A percentile compares a stretch with the other conserved stretches of the same genome.
Evolutionary conservation across 2,329 filamentous ascomycete genomes (phyloP).

Genomic region (Tolypocladium guangdongense): DNA sequence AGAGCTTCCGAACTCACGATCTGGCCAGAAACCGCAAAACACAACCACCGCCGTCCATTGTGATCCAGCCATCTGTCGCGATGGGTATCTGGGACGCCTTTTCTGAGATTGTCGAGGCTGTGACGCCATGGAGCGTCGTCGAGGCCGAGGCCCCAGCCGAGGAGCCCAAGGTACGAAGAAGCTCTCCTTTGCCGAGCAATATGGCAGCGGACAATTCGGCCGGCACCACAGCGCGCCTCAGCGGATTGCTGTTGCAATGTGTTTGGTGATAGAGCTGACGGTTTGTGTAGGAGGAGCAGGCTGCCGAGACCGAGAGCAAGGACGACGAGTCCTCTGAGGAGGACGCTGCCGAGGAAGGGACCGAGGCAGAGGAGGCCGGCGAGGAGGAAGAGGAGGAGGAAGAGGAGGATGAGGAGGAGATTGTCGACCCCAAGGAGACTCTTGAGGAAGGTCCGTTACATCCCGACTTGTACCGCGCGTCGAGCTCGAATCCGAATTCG

Average conservation of each 20-base stretch:
- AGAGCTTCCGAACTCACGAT: constrained; percentile 29
- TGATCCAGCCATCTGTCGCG: constrained; percentile 28
- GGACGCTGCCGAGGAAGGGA: constrained; percentile 12
- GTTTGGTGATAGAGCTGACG: background rate
- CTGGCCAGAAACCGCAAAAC: constrained; percentile 20
- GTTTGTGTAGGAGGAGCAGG: constrained; percentile 23
- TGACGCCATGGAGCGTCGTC: constrained; percentile 52
- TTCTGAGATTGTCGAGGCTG: constrained; percentile 53
- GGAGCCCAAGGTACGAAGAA: constrained; percentile 42
- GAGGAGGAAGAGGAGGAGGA: constrained; percentile 53
- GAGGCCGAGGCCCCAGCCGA: constrained; percentile 59
- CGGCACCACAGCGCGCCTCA: background rate
- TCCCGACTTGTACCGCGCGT: background rate
- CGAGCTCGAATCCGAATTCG: background rate
- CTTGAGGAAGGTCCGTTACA: constrained; percentile 75
- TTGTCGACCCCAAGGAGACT: constrained; percentile 77
- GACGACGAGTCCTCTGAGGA: constrained; percentile 15
- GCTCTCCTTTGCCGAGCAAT: background rate
- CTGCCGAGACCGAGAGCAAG: constrained; percentile 45
- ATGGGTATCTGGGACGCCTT: constrained; percentile 60
- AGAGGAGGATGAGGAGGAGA: constrained; percentile 70
- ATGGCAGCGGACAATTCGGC: background rate
- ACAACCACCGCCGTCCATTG: constrained; percentile 30
- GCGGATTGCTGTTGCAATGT: background rate
- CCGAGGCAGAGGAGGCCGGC: constrained; percentile 31